phyloP scores from a whole-genome alignment of 495 filamentous ascomycete genomes.

The Penicillium atrosanguineum region DNA sequence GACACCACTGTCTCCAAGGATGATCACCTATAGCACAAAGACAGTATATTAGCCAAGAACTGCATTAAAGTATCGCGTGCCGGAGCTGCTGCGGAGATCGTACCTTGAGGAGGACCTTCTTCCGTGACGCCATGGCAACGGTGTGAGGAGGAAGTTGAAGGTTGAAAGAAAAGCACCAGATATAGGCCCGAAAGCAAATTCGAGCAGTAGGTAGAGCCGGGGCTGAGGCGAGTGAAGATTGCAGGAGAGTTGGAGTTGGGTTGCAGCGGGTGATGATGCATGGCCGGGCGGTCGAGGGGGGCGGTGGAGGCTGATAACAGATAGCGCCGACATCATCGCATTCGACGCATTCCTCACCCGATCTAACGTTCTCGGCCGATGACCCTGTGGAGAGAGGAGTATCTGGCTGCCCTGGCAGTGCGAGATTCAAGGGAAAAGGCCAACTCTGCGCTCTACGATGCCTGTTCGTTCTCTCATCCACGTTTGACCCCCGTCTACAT shows the following conservation, averaged over 20 bases:
- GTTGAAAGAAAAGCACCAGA: slow-evolving; percentile 1
- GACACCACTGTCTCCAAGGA: slow-evolving; percentile 96
- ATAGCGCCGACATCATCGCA: slow-evolving; percentile 20
- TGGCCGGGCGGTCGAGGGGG: slow-evolving; percentile 28
- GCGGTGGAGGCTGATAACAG: slow-evolving; percentile 22
- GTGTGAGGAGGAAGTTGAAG: slow-evolving; percentile 10
- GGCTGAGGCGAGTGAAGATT: background rate
- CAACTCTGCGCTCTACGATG: slow-evolving; percentile 52
- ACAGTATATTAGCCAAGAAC: slow-evolving; percentile 4
- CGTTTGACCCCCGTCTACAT: background rate
- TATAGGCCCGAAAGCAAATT: background rate
- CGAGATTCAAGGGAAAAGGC: slow-evolving; percentile 59
- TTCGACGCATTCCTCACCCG: slow-evolving; percentile 17
- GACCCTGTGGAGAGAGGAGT: slow-evolving; percentile 59
- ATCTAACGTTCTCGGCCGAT: slow-evolving; percentile 32
- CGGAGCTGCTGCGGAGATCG: slow-evolving; percentile 29
- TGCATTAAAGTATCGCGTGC: background rate
- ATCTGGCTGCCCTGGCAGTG: slow-evolving; percentile 50
- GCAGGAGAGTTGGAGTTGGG: slow-evolving; percentile 26
- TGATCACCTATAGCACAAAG: slow-evolving; percentile 73
- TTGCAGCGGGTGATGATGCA: slow-evolving; percentile 38
- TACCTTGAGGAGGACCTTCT: slow-evolving; percentile 98
- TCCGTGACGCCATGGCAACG: slow-evolving; percentile 77
- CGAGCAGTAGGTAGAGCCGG: background rate
- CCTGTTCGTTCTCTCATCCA: slow-evolving; percentile 44